phyloP scores from a whole-genome alignment of 2,329 filamentous ascomycete species.

The Cladosporium sp. region DNA sequence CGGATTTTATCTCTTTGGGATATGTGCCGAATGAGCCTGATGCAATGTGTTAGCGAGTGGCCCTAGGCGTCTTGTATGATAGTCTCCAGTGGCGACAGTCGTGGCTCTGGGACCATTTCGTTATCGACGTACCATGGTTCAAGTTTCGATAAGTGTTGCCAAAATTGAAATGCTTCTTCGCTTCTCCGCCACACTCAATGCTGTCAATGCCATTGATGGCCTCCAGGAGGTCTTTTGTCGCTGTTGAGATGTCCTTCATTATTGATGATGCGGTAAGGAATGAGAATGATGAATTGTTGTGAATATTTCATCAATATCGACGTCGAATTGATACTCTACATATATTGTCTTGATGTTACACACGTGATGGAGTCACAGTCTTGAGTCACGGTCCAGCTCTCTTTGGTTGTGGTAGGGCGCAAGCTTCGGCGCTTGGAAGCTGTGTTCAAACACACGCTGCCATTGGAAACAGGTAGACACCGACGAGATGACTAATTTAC shows the following conservation, averaged over 20 bases:
- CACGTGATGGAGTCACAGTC: neutral
- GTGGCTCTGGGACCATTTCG: too few relatives aligned
- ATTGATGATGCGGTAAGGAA: neutral
- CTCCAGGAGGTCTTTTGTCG: neutral
- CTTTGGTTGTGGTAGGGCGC: slow-evolving; percentile 2
- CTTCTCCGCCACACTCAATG: slow-evolving; percentile 31
- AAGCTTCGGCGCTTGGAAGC: neutral
- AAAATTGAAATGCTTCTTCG: slow-evolving; percentile 66
- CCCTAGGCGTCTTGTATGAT: too few relatives aligned
- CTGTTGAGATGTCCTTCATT: neutral
- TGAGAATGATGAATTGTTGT: neutral
- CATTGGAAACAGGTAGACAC: neutral
- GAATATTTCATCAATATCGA: neutral
- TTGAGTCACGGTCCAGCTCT: neutral
- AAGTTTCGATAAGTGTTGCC: slow-evolving; percentile 65
- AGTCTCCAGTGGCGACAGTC: neutral
- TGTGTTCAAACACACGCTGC: neutral
- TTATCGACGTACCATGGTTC: slow-evolving; percentile 62
- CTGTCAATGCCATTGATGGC: slow-evolving; percentile 3
- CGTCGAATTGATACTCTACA: neutral
- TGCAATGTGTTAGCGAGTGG: neutral
- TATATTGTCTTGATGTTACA: neutral
- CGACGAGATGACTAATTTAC: neutral
- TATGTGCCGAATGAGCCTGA: slow-evolving; percentile 75
- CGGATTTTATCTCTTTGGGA: slow-evolving; percentile 58